Conservation (phyloP, 805 yeast species). For the Saccharomycopsis lassenensis region DNA sequence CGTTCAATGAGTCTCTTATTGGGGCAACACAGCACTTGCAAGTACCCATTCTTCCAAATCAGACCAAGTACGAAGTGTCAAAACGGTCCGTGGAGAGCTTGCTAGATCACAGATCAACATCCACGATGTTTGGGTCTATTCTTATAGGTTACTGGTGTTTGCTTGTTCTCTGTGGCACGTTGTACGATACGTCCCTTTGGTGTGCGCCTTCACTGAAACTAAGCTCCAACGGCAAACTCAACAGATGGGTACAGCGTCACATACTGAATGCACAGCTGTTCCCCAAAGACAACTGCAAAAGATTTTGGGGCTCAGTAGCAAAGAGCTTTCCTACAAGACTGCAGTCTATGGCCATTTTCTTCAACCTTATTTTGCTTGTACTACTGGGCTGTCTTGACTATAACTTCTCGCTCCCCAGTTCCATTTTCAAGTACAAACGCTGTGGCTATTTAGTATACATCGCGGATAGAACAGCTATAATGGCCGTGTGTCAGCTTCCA, state of each 20-base stretch:
- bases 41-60: constrained; percentile 23
- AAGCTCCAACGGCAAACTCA: constrained; percentile 19
- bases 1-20: constrained; percentile 8
- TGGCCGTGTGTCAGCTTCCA: constrained; percentile 31
- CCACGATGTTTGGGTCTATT: constrained; percentile 24
- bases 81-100: constrained; percentile 23
- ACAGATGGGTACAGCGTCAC: constrained; percentile 26
- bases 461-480: constrained; percentile 39
- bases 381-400: constrained; percentile 24
- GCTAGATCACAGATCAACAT: constrained; percentile 22
- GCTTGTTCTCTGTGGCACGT: constrained; percentile 21
- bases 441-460: constrained; percentile 25
- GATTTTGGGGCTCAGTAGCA: constrained; percentile 11
- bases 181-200: constrained; percentile 26
- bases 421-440: constrained; percentile 23
- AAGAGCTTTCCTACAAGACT: constrained; percentile 26
- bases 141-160: constrained; percentile 27
- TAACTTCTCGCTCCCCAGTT: constrained; percentile 22
- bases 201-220: constrained; percentile 25
- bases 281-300: constrained; percentile 8
- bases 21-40: constrained; percentile 16
- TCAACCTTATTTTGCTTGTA: constrained; percentile 23
- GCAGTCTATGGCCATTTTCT: constrained; percentile 23
- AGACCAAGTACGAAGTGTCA: constrained; percentile 21
- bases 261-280: constrained; percentile 26